Percentiles rank a stretch among this genome's conserved stretches.
These are phyloP conservation scores for Calamus simplicifolius DNA, from an alignment of 176 grass and related monocot species.

Conservation along the genomic window DNA sequence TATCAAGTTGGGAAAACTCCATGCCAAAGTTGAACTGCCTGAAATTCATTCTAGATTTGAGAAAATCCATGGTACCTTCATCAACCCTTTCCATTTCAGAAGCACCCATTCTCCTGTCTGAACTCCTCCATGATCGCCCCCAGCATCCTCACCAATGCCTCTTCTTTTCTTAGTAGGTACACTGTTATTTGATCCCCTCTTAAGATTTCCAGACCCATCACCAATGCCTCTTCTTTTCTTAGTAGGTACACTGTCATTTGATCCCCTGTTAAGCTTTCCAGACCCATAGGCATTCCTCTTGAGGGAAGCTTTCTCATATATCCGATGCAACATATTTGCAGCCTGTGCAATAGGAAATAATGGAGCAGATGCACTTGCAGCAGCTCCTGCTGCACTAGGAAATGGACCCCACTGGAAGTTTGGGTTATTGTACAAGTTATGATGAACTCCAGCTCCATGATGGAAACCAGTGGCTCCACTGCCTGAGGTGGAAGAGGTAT, in stretches of 20 bases:
- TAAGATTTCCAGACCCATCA: constrained; percentile 21
- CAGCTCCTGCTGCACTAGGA: constrained; percentile 24
- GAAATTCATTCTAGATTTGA: constrained; percentile 15
- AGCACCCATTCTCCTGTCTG: constrained; percentile 1
- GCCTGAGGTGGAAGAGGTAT: background rate
- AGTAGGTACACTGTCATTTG: constrained; percentile 29
- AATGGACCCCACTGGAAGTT: constrained; percentile 22
- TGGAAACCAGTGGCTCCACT: constrained; percentile 8
- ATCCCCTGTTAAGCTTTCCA: constrained; percentile 24
- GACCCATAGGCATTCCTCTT: constrained; percentile 18
- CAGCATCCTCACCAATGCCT: background rate
- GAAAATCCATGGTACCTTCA: constrained; percentile 11
- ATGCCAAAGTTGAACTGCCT: constrained; percentile 12
- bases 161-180: constrained; percentile 33
- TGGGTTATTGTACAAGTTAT: constrained; percentile 13
- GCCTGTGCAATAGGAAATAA: constrained; percentile 22
- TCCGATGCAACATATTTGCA: constrained; percentile 30
- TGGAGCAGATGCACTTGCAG: constrained; percentile 53
- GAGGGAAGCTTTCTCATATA: constrained; percentile 9
- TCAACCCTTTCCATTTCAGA: constrained; percentile 25
- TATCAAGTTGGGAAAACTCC: constrained; percentile 21
- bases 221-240: constrained; percentile 17
- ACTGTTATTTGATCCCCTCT: constrained; percentile 22
- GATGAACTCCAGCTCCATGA: too few relatives aligned
- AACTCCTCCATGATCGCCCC: constrained; percentile 13